Base-by-base conservation (phyloP, 1,284 basidiomycete genomes). In the Melampsora larici-populina region DNA sequence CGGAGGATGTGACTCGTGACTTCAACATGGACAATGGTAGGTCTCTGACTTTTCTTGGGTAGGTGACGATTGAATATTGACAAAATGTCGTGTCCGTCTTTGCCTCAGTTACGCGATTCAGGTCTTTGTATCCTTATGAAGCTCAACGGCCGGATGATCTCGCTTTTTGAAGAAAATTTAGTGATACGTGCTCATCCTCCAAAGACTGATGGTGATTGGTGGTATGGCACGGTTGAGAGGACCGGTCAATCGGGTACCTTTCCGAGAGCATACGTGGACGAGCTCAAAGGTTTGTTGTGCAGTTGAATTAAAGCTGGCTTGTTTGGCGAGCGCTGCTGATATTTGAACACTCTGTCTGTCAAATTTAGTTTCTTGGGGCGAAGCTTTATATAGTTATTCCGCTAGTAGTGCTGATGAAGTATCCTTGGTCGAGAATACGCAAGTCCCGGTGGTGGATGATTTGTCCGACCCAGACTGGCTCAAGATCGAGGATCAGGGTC, bases 111-210 rank as follows among this genome's bases (percentile, higher is more conserved):
- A 84, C 65, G 24, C 76, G 43, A 62, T 77, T 72, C 51, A 80
- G 51, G 77, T 89, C 93, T 11, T 84, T 96, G 78, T 96, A 91
- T 86, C 83, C 90, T 1, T 97, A 94, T 82, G 88, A 90, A 68
- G 93, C 89, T 7, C 91, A 95, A 81, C 89, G 94, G 18, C 86
- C 88, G 24, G 94, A 95, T 80, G 94, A 97, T 84, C 86, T 98
- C 51, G 88, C 88, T n/a, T 29, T 97, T 99, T 84, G 87, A 86
- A 36, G 91, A 93, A 83, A 95, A 97, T 83, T 82, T 90, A 18
- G 86, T 96, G 63, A 85, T 99, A 26, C 85, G 86, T 26, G 93
- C 92, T 1, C 89, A 95, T 84, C 94, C 94, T 0, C 91, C 93
- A 11, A 95, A 92, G 84, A 93, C 81, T 0, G 73, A 71, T 24